phyloP scores from a whole-genome alignment of 768 basidiomycete genomes.

The Termitomyces sp. region DNA sequence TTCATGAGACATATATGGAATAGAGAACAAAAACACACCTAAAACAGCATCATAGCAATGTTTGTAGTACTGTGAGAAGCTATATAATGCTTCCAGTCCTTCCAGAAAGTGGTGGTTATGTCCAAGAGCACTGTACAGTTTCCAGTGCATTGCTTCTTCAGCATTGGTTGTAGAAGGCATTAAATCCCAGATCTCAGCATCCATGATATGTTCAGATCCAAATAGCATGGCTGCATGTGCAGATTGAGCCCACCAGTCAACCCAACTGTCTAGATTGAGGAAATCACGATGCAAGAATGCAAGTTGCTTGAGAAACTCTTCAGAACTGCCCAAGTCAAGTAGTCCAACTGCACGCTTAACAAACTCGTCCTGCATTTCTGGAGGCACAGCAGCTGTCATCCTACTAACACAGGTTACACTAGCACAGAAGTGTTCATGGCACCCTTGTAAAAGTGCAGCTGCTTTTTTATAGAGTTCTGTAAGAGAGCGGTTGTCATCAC shows the following conservation, averaged over 20 bases:
- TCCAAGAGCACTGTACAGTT: constrained; percentile 29
- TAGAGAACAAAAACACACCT: no score
- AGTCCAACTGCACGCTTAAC: background rate
- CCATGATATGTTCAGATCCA: constrained; percentile 27
- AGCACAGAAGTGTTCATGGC: constrained; percentile 28
- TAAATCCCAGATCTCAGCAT: constrained; percentile 27
- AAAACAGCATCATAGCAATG: constrained; percentile 7
- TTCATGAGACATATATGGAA: no score
- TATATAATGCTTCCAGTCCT: constrained; percentile 2
- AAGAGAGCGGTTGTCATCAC: constrained; percentile 12
- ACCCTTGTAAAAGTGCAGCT: constrained; percentile 23
- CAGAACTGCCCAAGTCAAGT: constrained; percentile 9
- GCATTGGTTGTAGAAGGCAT: constrained; percentile 34
- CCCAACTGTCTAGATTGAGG: constrained; percentile 24
- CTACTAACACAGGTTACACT: constrained; percentile 23
- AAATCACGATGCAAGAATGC: constrained; percentile 11
- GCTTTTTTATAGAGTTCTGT: constrained; percentile 21
- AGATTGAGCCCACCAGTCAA: constrained; percentile 32
- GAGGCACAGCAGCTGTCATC: constrained; percentile 24
- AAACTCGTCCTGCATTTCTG: background rate
- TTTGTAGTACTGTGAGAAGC: constrained; percentile 22
- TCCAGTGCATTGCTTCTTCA: constrained; percentile 35
- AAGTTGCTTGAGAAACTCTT: no score
- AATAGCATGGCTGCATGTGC: constrained; percentile 30
- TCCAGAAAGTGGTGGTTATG: constrained; percentile 8